These are phyloP conservation scores for Pythium rishiriense DNA, from an alignment of 352 stramenopile genomes.

Conservation along the genomic window DNA sequence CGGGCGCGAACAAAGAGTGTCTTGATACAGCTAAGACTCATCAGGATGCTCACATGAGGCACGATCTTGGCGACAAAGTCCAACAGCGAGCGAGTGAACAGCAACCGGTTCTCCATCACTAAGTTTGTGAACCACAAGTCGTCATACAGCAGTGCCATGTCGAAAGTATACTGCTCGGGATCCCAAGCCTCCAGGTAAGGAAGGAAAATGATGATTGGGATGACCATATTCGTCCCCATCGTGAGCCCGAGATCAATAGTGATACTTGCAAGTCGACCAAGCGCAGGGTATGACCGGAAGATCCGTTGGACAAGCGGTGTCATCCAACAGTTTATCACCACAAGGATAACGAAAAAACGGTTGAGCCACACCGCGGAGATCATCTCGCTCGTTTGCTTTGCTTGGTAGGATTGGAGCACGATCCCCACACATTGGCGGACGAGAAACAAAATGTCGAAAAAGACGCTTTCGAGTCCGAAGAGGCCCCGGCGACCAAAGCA, in stretches of 20 bases:
- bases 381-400: constrained; percentile 2
- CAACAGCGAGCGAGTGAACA: constrained; percentile 20
- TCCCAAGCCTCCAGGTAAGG: constrained; percentile 32
- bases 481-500: constrained; percentile 14
- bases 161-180: constrained; percentile 31
- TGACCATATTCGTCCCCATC: constrained; percentile 25
- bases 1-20: background rate
- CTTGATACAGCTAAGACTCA: background rate
- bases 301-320: constrained; percentile 22
- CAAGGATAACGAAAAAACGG: constrained; percentile 19
- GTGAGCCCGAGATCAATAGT: constrained; percentile 25
- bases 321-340: constrained; percentile 30
- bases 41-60: constrained; percentile 16
- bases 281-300: background rate
- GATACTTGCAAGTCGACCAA: constrained; percentile 22
- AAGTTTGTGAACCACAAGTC: constrained; percentile 40
- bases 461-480: constrained; percentile 18
- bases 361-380: constrained; percentile 25
- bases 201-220: constrained; percentile 33
- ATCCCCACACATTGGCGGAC: constrained; percentile 14
- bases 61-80: constrained; percentile 21
- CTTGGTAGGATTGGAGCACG: constrained; percentile 8
- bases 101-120: constrained; percentile 39
- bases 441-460: constrained; percentile 18
- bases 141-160: constrained; percentile 32